Percentiles rank a stretch among this genome's conserved stretches.
These are phyloP conservation scores for Aegilops sharonensis DNA, from an alignment of 176 grass and related monocot genomes.

Conservation along the genomic window DNA sequence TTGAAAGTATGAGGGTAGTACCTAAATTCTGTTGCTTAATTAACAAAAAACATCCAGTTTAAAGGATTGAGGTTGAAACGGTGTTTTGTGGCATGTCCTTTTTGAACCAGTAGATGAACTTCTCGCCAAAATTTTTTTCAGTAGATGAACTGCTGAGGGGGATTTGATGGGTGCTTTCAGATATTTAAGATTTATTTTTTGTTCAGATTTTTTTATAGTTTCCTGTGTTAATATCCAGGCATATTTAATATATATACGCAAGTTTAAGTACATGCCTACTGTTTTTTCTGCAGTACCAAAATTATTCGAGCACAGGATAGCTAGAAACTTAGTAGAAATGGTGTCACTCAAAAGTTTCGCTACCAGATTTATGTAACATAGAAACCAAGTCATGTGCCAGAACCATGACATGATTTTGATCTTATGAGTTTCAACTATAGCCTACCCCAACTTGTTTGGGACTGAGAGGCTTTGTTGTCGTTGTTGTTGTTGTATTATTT, in stretches of 20 bases:
- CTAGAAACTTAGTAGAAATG: background rate
- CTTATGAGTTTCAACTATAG: too few species aligned
- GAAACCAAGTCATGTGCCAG: too few species aligned
- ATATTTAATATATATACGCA: background rate
- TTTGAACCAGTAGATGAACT: background rate
- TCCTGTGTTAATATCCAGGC: background rate
- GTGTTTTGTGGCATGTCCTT: background rate
- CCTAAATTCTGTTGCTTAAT: background rate
- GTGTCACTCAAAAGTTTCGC: background rate
- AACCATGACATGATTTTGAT: too few species aligned
- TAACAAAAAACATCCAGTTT: too few species aligned
- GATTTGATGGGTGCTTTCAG: background rate
- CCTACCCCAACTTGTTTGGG: too few species aligned
- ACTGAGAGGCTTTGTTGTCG: too few species aligned
- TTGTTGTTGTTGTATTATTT: background rate
- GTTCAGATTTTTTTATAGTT: background rate
- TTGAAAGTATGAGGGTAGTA: background rate
- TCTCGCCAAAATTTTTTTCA: background rate
- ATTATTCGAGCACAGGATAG: background rate
- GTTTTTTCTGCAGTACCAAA: background rate
- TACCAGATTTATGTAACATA: too few species aligned
- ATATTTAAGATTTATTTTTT: background rate
- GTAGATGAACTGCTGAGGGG: background rate
- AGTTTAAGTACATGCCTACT: background rate
- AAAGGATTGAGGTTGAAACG: too few species aligned